A percentile compares a stretch with the other conserved stretches of the same genome.
phyloP scores from a whole-genome alignment of 73 alveolate genomes.

The Paramecium caudatum region DNA sequence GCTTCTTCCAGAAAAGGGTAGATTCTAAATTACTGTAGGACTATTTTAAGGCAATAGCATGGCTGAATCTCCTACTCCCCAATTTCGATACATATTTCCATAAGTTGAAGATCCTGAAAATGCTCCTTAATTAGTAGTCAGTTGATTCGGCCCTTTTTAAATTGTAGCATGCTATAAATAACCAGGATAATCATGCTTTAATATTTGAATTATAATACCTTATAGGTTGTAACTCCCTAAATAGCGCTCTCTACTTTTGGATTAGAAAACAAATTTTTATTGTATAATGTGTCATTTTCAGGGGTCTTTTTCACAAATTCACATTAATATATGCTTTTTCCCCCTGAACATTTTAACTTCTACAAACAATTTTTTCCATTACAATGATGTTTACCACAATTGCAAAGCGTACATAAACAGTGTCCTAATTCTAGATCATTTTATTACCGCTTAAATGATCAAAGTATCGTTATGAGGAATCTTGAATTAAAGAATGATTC shows the following conservation, averaged over 20 bases:
- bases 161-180: not conserved
- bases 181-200: constrained; percentile 50
- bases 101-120: constrained; percentile 49
- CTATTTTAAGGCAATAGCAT: not conserved
- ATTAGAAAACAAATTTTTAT: constrained; percentile 1
- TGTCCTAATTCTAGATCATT: not conserved
- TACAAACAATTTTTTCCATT: constrained; percentile 30
- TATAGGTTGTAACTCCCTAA: not conserved
- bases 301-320: constrained; percentile 28
- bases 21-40: not conserved
- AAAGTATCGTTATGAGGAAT: not conserved
- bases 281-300: not conserved
- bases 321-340: not conserved
- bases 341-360: not conserved
- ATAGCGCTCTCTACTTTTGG: constrained; percentile 26
- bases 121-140: not conserved
- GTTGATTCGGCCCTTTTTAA: not conserved
- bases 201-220: not conserved
- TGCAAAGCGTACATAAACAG: constrained; percentile 50
- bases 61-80: constrained; percentile 65
- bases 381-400: constrained; percentile 62
- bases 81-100: constrained; percentile 26
- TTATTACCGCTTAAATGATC: constrained; percentile 11
- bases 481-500: no score
- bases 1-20: constrained; percentile 33